A percentile compares a stretch with the other conserved stretches of the same genome.
Evolutionary conservation across 202 grass and related monocot genomes (phyloP).

Genomic region (Cymbopogon flexuosus): DNA sequence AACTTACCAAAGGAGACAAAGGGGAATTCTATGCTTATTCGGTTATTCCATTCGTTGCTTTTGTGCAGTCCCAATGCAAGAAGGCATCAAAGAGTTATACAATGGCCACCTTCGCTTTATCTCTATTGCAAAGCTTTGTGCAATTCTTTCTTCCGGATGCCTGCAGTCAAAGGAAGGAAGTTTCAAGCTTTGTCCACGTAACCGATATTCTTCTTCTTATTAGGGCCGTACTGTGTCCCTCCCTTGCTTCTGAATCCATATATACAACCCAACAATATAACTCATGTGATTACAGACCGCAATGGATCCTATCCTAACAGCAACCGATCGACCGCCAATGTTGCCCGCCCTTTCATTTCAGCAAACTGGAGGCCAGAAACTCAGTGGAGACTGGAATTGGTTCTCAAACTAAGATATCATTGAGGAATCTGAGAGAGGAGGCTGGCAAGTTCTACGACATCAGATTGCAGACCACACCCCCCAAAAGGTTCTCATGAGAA

Average conservation of each 20-base stretch:
- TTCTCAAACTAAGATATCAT: conserved; percentile 39
- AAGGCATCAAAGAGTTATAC: conserved; percentile 58
- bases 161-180: conserved; percentile 63
- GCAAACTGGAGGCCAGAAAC: conserved; percentile 8
- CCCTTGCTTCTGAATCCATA: conserved; percentile 18
- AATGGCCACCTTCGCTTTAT: conserved; percentile 53
- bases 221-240: conserved; percentile 3
- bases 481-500: conserved; percentile 62
- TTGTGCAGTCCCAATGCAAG: conserved; percentile 52
- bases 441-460: conserved; percentile 44
- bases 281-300: conserved; percentile 9
- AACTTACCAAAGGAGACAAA: conserved; percentile 85
- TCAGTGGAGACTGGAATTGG: conserved; percentile 36
- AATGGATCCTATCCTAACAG: conserved; percentile 4
- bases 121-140: conserved; percentile 45
- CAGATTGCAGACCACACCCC: conserved; percentile 38
- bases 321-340: conserved; percentile 21
- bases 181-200: conserved; percentile 45
- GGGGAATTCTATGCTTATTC: conserved; percentile 80
- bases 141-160: conserved; percentile 73
- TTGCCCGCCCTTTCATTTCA: conserved; percentile 23
- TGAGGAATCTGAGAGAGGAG: conserved; percentile 33
- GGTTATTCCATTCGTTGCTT: conserved; percentile 66
- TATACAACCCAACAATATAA: background rate
- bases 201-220: conserved; percentile 18